Percentiles rank a stretch among this genome's conserved stretches.
These are phyloP conservation scores for Typha latifolia DNA, from an alignment of 176 grass and related monocot genomes.

Conservation along the genomic window DNA sequence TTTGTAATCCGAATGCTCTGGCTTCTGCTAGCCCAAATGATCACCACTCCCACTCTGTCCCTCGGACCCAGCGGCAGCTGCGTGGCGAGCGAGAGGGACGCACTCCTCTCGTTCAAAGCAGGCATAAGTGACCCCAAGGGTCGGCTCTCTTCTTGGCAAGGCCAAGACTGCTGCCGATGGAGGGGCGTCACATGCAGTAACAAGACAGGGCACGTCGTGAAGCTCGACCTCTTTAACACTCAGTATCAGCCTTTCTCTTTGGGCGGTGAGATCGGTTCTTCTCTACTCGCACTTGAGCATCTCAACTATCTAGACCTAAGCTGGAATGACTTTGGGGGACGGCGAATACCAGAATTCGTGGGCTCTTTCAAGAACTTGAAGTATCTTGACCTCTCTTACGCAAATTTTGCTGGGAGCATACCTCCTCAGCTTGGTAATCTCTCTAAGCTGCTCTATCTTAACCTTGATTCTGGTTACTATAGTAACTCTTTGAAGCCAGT, in stretches of 20 bases:
- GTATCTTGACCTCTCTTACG: conserved; percentile 23
- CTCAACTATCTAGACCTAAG: conserved; percentile 31
- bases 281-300: conserved; percentile 9
- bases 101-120: conserved; percentile 28
- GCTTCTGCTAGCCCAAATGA: too few relatives aligned
- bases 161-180: conserved; percentile 26
- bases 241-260: conserved; percentile 15
- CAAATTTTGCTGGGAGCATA: neutral
- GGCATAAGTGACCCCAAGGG: neutral
- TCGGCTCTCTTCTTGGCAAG: conserved; percentile 18
- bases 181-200: conserved; percentile 23
- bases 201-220: neutral
- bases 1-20: too few relatives aligned
- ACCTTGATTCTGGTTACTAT: too few relatives aligned
- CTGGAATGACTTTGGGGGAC: conserved; percentile 15
- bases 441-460: conserved; percentile 19
- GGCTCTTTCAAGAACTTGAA: conserved; percentile 11
- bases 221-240: neutral
- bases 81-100: conserved; percentile 7
- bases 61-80: neutral
- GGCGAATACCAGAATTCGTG: conserved; percentile 15
- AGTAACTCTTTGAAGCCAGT: too few relatives aligned
- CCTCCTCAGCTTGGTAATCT: conserved; percentile 32
- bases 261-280: conserved; percentile 22
- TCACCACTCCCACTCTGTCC: too few relatives aligned